Conservation (phyloP, 495 filamentous ascomycete species). For the Daldinia vernicosa region DNA sequence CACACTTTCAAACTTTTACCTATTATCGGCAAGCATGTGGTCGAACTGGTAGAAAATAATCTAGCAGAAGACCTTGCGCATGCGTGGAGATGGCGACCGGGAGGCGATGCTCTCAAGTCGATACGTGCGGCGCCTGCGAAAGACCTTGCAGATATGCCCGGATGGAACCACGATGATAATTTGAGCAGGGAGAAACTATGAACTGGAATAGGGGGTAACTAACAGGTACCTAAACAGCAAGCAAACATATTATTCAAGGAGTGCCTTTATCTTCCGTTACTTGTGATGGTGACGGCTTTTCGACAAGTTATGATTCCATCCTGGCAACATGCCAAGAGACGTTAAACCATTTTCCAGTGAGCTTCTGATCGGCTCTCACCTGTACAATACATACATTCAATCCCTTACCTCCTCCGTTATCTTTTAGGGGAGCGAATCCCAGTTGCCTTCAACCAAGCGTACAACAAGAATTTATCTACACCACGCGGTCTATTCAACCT, state of each 20-base stretch:
- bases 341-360: not conserved
- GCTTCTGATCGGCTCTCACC: not conserved
- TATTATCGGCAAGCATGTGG: conserved; percentile 41
- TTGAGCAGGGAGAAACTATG: not conserved
- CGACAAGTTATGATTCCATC: not conserved
- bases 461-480: not conserved
- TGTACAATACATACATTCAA: not conserved
- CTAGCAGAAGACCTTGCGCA: conserved; percentile 35
- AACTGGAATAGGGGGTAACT: not conserved
- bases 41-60: conserved; percentile 41
- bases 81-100: conserved; percentile 41
- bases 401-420: not conserved
- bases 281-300: not conserved
- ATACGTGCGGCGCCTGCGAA: conserved; percentile 36
- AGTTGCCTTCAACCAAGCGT: not conserved
- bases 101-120: conserved; percentile 39
- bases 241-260: not conserved
- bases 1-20: conserved; percentile 43
- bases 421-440: not conserved
- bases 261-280: not conserved
- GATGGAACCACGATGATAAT: conserved; percentile 38
- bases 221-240: not conserved
- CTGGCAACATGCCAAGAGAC: not conserved
- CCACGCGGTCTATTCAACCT: not conserved
- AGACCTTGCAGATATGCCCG: conserved; percentile 42